These are phyloP conservation scores for Collariella sp. DNA, from an alignment of 495 filamentous ascomycete species.

Conservation along the genomic window DNA sequence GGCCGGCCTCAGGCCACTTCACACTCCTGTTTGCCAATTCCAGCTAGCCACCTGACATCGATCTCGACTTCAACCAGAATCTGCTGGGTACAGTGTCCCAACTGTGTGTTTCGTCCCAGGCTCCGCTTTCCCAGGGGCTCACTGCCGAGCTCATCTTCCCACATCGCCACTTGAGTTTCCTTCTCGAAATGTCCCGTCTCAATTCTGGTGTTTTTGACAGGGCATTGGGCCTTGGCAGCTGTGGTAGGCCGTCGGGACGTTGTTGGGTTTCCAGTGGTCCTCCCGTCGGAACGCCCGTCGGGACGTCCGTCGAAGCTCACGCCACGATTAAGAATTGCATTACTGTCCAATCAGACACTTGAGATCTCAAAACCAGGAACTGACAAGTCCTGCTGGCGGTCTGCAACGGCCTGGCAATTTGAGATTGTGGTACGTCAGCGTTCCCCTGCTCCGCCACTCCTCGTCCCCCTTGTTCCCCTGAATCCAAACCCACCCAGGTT, in stretches of 20 bases:
- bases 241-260: neutral
- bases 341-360: slow-evolving; percentile 7
- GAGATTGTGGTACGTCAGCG: slow-evolving; percentile 20
- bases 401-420: slow-evolving; percentile 7
- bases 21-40: too few relatives aligned
- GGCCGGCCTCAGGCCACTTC: too few relatives aligned
- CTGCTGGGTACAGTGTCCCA: too few relatives aligned
- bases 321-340: slow-evolving; percentile 14
- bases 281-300: slow-evolving; percentile 3
- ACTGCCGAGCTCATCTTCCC: neutral
- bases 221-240: slow-evolving; percentile 3
- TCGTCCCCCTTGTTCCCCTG: slow-evolving; percentile 6
- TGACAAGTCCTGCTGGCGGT: neutral
- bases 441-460: slow-evolving; percentile 18
- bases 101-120: too few relatives aligned
- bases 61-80: too few relatives aligned
- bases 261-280: neutral
- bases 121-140: neutral
- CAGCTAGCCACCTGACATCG: too few relatives aligned
- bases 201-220: neutral
- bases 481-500: slow-evolving; percentile 11
- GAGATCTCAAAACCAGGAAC: too few relatives aligned
- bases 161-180: neutral
- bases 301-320: slow-evolving; percentile 8
- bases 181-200: neutral